Evolutionary conservation across 352 stramenopile genomes (phyloP).

Genomic region (Pythium angustatum): DNA sequence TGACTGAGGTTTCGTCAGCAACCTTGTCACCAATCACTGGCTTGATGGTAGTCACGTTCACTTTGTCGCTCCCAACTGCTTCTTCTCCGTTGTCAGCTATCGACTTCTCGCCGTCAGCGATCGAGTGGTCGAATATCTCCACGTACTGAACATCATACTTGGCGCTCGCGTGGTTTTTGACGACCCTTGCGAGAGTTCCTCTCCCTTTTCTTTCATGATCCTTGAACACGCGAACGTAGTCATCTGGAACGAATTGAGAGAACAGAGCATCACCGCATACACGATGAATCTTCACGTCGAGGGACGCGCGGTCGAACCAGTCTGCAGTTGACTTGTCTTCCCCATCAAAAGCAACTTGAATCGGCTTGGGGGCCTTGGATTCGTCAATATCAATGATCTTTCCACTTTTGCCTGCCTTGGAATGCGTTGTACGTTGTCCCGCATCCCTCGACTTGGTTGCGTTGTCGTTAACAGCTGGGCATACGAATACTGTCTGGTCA

Average conservation of each 20-base stretch:
- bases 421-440: background rate
- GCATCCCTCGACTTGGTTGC: background rate
- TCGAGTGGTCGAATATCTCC: too few species aligned
- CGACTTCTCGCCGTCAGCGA: too few species aligned
- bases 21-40: background rate
- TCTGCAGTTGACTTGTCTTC: constrained; percentile 30
- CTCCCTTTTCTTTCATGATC: background rate
- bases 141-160: constrained; percentile 56
- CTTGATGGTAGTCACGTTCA: too few species aligned
- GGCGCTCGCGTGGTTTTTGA: constrained; percentile 43
- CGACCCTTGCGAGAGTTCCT: constrained; percentile 35
- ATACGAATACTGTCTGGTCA: constrained; percentile 42
- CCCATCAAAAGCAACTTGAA: constrained; percentile 39
- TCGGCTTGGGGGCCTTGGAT: constrained; percentile 27
- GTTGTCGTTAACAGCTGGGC: constrained; percentile 25
- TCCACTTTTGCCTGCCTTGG: constrained; percentile 34
- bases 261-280: constrained; percentile 34
- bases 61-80: too few species aligned
- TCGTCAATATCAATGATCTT: constrained; percentile 35
- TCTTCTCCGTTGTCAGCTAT: constrained; percentile 16
- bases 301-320: constrained; percentile 34
- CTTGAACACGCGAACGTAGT: constrained; percentile 42
- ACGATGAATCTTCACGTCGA: constrained; percentile 40
- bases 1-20: too few species aligned
- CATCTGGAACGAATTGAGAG: constrained; percentile 42